Conservation (phyloP, 306 rosid genomes). For the Dalbergia cochinchinensis region DNA sequence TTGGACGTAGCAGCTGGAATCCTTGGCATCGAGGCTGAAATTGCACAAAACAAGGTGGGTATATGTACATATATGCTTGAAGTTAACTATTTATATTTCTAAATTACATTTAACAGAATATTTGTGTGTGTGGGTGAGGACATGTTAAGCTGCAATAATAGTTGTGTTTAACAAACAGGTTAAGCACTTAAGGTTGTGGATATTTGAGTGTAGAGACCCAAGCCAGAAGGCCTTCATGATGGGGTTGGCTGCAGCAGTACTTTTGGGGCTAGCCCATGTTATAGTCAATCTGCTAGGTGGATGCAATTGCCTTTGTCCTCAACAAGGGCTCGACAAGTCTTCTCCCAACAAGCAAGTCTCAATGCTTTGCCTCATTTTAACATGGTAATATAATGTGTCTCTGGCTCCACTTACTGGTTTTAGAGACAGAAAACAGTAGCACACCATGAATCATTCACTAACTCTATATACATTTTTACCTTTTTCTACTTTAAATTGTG, state of each 20-base stretch:
- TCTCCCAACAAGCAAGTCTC: conserved; percentile 80
- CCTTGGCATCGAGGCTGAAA: conserved; percentile 90
- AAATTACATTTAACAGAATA: not conserved
- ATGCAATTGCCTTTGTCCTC: conserved; percentile 80
- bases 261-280: conserved; percentile 77
- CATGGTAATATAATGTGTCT: conserved; percentile 65
- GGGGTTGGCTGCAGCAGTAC: conserved; percentile 78
- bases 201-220: conserved; percentile 96
- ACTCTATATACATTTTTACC: not conserved
- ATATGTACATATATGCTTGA: not conserved
- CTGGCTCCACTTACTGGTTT: conserved; percentile 12
- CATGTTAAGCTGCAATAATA: not conserved
- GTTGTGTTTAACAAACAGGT: conserved; percentile 58
- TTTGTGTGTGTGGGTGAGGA: not conserved
- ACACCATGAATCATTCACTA: not conserved
- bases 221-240: conserved; percentile 82
- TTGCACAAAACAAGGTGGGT: conserved; percentile 88
- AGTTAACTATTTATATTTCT: not conserved
- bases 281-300: conserved; percentile 83
- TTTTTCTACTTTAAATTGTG: not conserved
- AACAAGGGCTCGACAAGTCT: conserved; percentile 69
- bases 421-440: not conserved
- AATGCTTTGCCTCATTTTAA: conserved; percentile 76
- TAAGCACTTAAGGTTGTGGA: conserved; percentile 82
- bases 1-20: conserved; percentile 84